Conservation (phyloP, 148 eudicot species). For the Rhododendron griersonianum region DNA sequence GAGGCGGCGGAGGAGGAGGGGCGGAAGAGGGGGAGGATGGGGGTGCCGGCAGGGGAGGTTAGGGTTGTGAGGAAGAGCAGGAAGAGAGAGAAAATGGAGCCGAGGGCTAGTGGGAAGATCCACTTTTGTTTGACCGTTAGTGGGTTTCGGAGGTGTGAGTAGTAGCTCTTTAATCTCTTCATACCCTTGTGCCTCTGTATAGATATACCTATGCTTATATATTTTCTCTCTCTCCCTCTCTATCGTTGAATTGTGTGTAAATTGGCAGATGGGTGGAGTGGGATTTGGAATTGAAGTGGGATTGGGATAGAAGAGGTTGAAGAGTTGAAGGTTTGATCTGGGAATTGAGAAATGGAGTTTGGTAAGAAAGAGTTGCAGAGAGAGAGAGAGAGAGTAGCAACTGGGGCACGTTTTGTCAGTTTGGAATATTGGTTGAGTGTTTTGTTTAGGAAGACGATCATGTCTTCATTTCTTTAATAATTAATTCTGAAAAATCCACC, state of each 20-base stretch:
- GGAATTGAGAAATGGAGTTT: background rate
- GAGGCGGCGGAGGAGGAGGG: slow-evolving; percentile 25
- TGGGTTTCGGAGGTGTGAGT: slow-evolving; percentile 40
- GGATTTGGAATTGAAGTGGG: background rate
- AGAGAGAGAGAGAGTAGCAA: background rate
- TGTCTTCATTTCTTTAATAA: background rate
- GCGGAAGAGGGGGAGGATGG: slow-evolving; percentile 28
- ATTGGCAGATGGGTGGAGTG: background rate
- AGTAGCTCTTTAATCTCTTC: slow-evolving; percentile 62
- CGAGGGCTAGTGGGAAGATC: slow-evolving; percentile 70
- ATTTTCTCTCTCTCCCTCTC: background rate
- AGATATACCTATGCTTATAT: background rate
- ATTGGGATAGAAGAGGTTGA: background rate
- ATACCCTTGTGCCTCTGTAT: slow-evolving; percentile 8
- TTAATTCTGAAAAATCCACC: too few species aligned
- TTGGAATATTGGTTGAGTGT: background rate
- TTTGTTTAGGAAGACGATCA: background rate
- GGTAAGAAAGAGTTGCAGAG: background rate
- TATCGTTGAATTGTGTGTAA: background rate
- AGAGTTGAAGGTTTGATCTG: background rate
- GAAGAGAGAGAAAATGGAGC: slow-evolving; percentile 48
- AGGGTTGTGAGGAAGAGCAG: slow-evolving; percentile 56
- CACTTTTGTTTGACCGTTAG: slow-evolving; percentile 52
- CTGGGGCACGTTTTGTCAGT: background rate
- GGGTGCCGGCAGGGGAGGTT: slow-evolving; percentile 35